A percentile compares a stretch with the other conserved stretches of the same genome.
phyloP scores from a whole-genome alignment of 495 filamentous ascomycete genomes.

The Astrothelium subdiscretum region DNA sequence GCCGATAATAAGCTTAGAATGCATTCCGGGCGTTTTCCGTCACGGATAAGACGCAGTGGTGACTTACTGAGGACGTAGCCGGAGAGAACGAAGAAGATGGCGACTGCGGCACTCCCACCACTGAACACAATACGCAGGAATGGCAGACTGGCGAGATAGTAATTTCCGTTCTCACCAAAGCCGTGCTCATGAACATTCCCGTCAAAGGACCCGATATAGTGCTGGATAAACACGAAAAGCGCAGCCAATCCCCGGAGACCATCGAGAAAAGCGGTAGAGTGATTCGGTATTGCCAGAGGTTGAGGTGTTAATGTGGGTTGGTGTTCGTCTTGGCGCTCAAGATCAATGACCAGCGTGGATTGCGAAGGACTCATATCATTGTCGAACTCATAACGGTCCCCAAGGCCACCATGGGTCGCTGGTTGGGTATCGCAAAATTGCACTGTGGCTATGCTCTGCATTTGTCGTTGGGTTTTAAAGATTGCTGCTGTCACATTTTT shows the following conservation, averaged over 20 bases:
- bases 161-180: slow-evolving; percentile 23
- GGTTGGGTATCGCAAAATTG: no score
- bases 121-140: slow-evolving; percentile 31
- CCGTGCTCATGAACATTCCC: slow-evolving; percentile 23
- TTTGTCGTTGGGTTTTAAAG: no score
- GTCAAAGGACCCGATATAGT: slow-evolving; percentile 19
- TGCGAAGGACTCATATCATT: no score
- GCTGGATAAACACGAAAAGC: slow-evolving; percentile 18
- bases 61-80: slow-evolving; percentile 37
- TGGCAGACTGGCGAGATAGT: slow-evolving; percentile 32
- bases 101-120: slow-evolving; percentile 42
- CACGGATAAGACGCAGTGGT: slow-evolving; percentile 38
- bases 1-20: slow-evolving; percentile 31
- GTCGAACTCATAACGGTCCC: no score
- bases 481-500: no score
- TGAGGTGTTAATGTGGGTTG: no score
- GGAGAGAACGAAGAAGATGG: slow-evolving; percentile 24
- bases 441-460: no score
- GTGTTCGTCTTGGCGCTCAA: no score
- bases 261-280: slow-evolving; percentile 14
- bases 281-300: no score
- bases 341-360: no score
- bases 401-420: no score
- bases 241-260: slow-evolving; percentile 16
- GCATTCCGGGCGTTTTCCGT: slow-evolving; percentile 27